Evolutionary conservation across 768 basidiomycete genomes (phyloP), one percentile per base, ranked within the genome.

Genomic region (Mrakia blollopis): DNA sequence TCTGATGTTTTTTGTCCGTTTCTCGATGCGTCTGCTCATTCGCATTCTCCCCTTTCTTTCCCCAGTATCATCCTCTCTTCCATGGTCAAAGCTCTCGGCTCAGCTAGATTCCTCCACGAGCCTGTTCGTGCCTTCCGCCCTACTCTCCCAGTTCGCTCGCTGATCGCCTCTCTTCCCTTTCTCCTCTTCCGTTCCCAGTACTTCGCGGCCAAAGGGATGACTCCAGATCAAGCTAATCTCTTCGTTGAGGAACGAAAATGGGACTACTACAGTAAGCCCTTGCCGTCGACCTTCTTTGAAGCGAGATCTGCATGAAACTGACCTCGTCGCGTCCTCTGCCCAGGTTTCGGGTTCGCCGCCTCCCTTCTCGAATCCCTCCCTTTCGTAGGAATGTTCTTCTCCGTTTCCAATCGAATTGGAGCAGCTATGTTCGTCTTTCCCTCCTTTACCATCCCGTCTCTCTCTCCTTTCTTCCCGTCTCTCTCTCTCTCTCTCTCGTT

Each of bases 241-340:
- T 98, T 92, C 84, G 87, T 95, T 76, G 91, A 93, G 80, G 94
- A 96, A 82, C 88, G 91, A 21, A 93, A 91, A 81, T 92, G 93
- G 91, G 91, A 92, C 78, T 95, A 96, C 80, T 86, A 90, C 80
- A 80, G 92, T 92, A 62, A 80, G 82, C 80, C 65, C 30, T 37
- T 21, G 63, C 37, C 21, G 0, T 30, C 63, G 63, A 50, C 16
- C 63, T 1, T n/a, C n/a, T n/a, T n/a, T n/a, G n/a, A n/a, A n/a
- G n/a, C n/a, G n/a, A n/a, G n/a, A n/a, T n/a, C n/a, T n/a, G n/a
- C n/a, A n/a, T n/a, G n/a, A 7, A 37, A 3, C 28, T 35, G 28
- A 30, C 32, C 18, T 7, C 39, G 65, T n/a, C 63, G 35, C 39
- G 44, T 60, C 14, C 28, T 60, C 32, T 14, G 32, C n/a, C 50